phyloP scores from a whole-genome alignment of 1,139 yeast species.

The Chernovozyma sophiae-reginae region DNA sequence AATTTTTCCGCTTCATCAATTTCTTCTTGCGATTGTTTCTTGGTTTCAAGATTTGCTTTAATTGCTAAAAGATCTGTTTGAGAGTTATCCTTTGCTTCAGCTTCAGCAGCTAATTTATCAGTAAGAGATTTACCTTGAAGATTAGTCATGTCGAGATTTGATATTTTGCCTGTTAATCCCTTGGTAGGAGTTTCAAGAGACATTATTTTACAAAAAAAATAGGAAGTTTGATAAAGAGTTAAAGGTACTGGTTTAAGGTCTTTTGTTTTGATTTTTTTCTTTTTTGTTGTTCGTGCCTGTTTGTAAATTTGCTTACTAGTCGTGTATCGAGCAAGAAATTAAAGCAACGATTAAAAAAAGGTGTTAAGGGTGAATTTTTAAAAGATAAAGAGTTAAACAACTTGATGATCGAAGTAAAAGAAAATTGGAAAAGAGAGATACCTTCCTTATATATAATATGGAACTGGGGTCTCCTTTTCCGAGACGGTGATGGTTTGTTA shows the following conservation, averaged over 20 bases:
- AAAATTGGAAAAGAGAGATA: not conserved
- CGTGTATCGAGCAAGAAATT: no score
- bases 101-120: slow-evolving; percentile 45
- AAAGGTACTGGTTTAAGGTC: not conserved
- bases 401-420: slow-evolving; percentile 1
- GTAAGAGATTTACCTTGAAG: slow-evolving; percentile 36
- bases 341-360: not conserved
- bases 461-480: not conserved
- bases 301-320: no score
- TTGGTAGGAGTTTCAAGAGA: slow-evolving; percentile 46
- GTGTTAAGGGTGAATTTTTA: not conserved
- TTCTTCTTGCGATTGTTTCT: slow-evolving; percentile 11
- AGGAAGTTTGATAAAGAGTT: not conserved
- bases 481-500: slow-evolving; percentile 5
- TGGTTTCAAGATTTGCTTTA: slow-evolving; percentile 10
- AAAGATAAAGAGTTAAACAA: not conserved
- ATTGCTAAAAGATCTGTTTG: slow-evolving; percentile 19
- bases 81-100: slow-evolving; percentile 37
- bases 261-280: not conserved
- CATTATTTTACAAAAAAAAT: slow-evolving; percentile 16
- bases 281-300: no score
- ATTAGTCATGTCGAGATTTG: slow-evolving; percentile 31
- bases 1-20: slow-evolving; percentile 13
- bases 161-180: slow-evolving; percentile 48
- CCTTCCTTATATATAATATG: slow-evolving; percentile 1